A percentile compares a stretch with the other conserved stretches of the same genome.
These are phyloP conservation scores for Hypoxylon sp. DNA, from an alignment of 2,329 filamentous ascomycete species.

Conservation along the genomic window DNA sequence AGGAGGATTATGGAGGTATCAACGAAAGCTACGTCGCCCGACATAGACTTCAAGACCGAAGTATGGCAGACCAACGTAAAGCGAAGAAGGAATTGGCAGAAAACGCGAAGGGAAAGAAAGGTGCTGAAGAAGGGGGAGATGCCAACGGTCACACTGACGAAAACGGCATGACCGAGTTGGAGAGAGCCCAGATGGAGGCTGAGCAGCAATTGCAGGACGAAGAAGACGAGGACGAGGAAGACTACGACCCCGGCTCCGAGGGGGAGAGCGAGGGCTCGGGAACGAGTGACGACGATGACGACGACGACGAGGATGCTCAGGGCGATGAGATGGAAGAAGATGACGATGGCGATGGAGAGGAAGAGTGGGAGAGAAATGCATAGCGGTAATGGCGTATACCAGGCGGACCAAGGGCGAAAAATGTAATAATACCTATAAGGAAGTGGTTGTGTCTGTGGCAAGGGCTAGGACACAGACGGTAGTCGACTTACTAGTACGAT, in stretches of 20 bases:
- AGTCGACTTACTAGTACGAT: slow-evolving; percentile 3
- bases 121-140: slow-evolving; percentile 53
- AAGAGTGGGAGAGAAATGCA: slow-evolving; percentile 8
- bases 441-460: slow-evolving; percentile 1
- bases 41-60: slow-evolving; percentile 72
- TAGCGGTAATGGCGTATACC: neutral
- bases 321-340: slow-evolving; percentile 58
- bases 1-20: slow-evolving; percentile 74
- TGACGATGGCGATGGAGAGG: slow-evolving; percentile 54
- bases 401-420: neutral
- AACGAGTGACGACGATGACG: slow-evolving; percentile 62
- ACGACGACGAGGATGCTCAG: slow-evolving; percentile 63
- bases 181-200: slow-evolving; percentile 62
- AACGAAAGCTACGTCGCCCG: slow-evolving; percentile 71
- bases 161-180: slow-evolving; percentile 62
- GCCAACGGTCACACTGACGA: slow-evolving; percentile 61
- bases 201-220: slow-evolving; percentile 69
- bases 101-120: slow-evolving; percentile 64
- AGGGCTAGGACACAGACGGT: neutral
- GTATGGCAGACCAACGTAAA: slow-evolving; percentile 75
- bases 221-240: slow-evolving; percentile 73
- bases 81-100: slow-evolving; percentile 72
- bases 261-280: slow-evolving; percentile 70
- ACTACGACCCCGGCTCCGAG: slow-evolving; percentile 73
- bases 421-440: slow-evolving; percentile 12